A percentile compares a stretch with the other conserved stretches of the same genome.
These are phyloP conservation scores for Metschnikowia sp. DNA, from an alignment of 805 yeast genomes.

Conservation along the genomic window DNA sequence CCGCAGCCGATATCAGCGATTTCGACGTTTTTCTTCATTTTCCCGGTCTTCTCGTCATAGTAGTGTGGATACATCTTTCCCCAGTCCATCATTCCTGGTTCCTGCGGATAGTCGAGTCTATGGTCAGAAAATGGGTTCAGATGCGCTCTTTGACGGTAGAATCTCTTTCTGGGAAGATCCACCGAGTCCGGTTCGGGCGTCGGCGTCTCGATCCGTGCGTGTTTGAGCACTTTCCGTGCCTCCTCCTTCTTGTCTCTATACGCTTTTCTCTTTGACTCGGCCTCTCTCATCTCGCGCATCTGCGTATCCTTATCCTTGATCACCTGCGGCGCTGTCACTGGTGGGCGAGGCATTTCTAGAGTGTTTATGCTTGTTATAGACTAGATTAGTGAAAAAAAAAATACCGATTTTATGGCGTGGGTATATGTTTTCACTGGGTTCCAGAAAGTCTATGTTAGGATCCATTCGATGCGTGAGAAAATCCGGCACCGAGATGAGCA, in stretches of 20 bases:
- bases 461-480: constrained; percentile 1
- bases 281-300: constrained; percentile 18
- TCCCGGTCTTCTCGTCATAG: constrained; percentile 37
- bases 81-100: constrained; percentile 91
- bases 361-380: too few species aligned
- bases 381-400: too few species aligned
- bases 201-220: constrained; percentile 41
- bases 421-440: too few species aligned
- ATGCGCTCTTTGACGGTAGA: constrained; percentile 94
- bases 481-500: constrained; percentile 12
- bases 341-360: constrained; percentile 12
- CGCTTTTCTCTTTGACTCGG: constrained; percentile 39
- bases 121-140: constrained; percentile 98
- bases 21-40: constrained; percentile 57
- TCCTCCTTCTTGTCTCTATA: constrained; percentile 49
- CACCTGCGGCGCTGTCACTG: constrained; percentile 5
- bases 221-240: constrained; percentile 42
- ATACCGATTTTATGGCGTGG: too few species aligned
- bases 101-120: constrained; percentile 77
- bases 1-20: constrained; percentile 98
- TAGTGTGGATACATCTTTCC: constrained; percentile 64
- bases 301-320: constrained; percentile 17
- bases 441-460: too few species aligned
- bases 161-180: constrained; percentile 78
- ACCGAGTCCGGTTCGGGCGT: constrained; percentile 24